A percentile compares a stretch with the other conserved stretches of the same genome.
These are phyloP conservation scores for Mrakiaceae sp. DNA, from an alignment of 1,284 basidiomycete genomes.

Conservation along the genomic window DNA sequence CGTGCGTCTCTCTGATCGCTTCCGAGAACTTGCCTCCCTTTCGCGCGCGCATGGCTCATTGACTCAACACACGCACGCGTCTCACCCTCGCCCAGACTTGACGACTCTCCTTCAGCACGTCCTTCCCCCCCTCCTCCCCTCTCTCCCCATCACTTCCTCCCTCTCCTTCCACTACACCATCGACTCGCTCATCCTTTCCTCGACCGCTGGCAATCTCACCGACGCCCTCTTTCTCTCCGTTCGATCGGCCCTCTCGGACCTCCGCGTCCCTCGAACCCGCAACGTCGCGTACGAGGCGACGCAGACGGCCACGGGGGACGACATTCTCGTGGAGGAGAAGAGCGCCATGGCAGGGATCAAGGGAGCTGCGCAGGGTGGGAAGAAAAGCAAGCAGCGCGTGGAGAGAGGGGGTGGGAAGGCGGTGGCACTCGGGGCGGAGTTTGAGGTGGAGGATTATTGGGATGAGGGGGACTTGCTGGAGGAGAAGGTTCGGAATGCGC, in stretches of 20 bases:
- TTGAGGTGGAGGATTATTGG: slow-evolving; percentile 71
- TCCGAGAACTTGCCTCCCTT: slow-evolving; percentile 45
- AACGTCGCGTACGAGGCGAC: slow-evolving; percentile 44
- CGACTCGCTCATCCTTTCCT: slow-evolving; percentile 55
- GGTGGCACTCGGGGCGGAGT: slow-evolving; percentile 47
- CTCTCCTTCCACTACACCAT: slow-evolving; percentile 28
- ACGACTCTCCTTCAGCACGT: slow-evolving; percentile 16
- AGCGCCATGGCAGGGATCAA: slow-evolving; percentile 17
- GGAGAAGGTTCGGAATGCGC: slow-evolving; percentile 41
- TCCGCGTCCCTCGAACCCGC: slow-evolving; percentile 59
- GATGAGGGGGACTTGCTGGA: slow-evolving; percentile 58
- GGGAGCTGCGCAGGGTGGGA: slow-evolving; percentile 24
- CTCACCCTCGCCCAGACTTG: slow-evolving; percentile 2
- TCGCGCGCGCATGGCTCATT: slow-evolving; percentile 17
- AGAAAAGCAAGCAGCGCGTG: slow-evolving; percentile 21
- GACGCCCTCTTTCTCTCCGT: slow-evolving; percentile 66
- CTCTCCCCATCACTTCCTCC: slow-evolving; percentile 20
- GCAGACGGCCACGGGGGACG: not conserved
- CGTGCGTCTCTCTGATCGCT: not conserved
- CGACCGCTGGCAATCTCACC: slow-evolving; percentile 52
- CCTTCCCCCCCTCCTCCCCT: slow-evolving; percentile 48
- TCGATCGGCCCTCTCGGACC: slow-evolving; percentile 63
- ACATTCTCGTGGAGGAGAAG: slow-evolving; percentile 8
- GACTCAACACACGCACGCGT: not conserved
- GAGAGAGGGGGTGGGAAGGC: slow-evolving; percentile 20